Base-by-base conservation (phyloP, 495 filamentous ascomycete species). In the Hypoxylon lienhwacheense region DNA sequence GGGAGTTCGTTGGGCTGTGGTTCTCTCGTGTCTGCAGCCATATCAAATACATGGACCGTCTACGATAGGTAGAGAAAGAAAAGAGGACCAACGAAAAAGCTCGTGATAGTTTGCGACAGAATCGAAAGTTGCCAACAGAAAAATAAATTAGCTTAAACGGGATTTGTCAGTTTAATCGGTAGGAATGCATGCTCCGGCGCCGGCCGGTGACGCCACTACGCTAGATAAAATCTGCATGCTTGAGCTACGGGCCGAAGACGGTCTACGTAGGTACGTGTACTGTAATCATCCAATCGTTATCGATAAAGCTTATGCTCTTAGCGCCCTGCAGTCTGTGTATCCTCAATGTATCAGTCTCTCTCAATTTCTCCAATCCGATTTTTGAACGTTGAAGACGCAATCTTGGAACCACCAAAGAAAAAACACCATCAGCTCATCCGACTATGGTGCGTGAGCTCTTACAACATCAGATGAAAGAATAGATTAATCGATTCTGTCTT, bases 1-100 rank as follows among this genome's bases (percentile, higher is more conserved):
- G 89, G 86, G 28, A 75, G 46, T 44, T 71, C 73, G 52, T 70
- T 72, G 15, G 70, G 67, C 41, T 36, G 44, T 36, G 59, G 35
- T 51, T 67, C 70, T 59, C 54, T 64, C 28, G 64, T 65, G 32
- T 67, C 66, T 10, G 54, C 61, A 19, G 68, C 70, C 71, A 74
- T 72, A 19, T 10, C 58, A 16, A 4, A 15, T 26, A n/a, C 29
- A 45, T 33, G 35, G 33, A 6, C 37, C 47, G 40, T 39, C 34
- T 32, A 32, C 17, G 29, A 42, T 40, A 25, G 21, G 21, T 17
- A 16, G 6, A 37, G 11, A 47, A 37, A 32, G 47, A 43, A 44
- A 57, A 40, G 41, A 16, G 37, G 11, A 35, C 51, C 45, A 29
- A 28, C 42, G 26, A 24, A 36, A 47, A 50, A 43, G 41, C 45